Evolutionary conservation across 768 basidiomycete genomes (phyloP), one percentile per base, ranked within the genome.

Genomic region (Hygrocybe coccinea): DNA sequence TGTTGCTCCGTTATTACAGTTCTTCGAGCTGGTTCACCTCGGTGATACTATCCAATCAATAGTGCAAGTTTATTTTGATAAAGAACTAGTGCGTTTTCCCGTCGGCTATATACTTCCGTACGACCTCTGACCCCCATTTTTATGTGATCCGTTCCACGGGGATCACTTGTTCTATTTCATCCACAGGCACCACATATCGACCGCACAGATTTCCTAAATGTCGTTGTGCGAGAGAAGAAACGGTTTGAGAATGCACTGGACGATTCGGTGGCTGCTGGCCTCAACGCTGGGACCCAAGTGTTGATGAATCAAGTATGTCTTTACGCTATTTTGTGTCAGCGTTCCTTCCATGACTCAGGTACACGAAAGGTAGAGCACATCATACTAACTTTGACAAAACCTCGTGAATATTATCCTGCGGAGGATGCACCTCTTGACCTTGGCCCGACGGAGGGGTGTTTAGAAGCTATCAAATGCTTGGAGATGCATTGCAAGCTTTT

Each of bases 21-120:
- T 98, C 73, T 97, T 99, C 60, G 95, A 98, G 74, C 77, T 98
- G 21, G 95, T 95, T 0, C 97, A 98, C 72, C 77, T 98, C 14
- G 97, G 94, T 1, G 95, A 99, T 66, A 99, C 91, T 14, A 97
- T 98, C 43, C 92, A 95, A 70, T 91, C 87, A 15, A 97, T 98
- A 85, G 84, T 97, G 5, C 94, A 99, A 62, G 97, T 97, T 1
- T 99, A 95, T 69, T 99, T 95, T 65, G 97, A 98, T 66, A 95
- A 95, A 65, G 95, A 97, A 63, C 74, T 98, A 71, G 91, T 89
- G 58, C 22, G 85, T 67, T 56, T 44, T 15, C n/a, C 51, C 3
- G 8, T 19, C 24, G 12, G 19, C 12, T 14, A 22, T 3, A 3
- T n/a, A n/a, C n/a, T n/a, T n/a, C n/a, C 29, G 8, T 29, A 29